These are phyloP conservation scores for Cercospora berteroae DNA, from an alignment of 2,329 filamentous ascomycete species.

Conservation along the genomic window DNA sequence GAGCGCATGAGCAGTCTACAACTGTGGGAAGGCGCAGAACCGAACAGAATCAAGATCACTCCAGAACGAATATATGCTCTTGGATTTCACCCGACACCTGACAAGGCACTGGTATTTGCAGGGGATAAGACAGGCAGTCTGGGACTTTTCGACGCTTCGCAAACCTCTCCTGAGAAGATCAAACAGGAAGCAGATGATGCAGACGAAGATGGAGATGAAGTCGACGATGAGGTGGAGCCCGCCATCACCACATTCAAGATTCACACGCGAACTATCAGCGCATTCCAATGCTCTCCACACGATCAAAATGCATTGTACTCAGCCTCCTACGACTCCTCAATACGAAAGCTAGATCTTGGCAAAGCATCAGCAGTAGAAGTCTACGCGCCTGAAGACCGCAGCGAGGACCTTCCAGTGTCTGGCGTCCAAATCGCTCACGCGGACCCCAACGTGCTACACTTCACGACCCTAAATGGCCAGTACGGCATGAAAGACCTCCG, in stretches of 20 bases:
- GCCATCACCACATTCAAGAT: conserved; percentile 87
- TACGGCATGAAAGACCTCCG: conserved; percentile 82
- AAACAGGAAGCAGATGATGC: conserved; percentile 54
- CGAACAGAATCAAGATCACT: conserved; percentile 85
- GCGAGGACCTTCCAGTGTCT: conserved; percentile 75
- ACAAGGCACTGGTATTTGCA: conserved; percentile 87
- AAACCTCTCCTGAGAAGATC: conserved; percentile 52
- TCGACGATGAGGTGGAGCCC: conserved; percentile 65
- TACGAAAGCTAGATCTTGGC: conserved; percentile 79
- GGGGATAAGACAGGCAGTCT: conserved; percentile 91
- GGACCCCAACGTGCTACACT: conserved; percentile 73
- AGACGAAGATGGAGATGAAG: conserved; percentile 64
- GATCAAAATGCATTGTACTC: conserved; percentile 77
- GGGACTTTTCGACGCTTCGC: conserved; percentile 86
- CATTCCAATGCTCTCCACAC: conserved; percentile 72
- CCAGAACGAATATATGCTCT: conserved; percentile 85
- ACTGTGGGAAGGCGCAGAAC: conserved; percentile 80
- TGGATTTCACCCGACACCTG: conserved; percentile 79
- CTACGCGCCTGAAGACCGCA: conserved; percentile 69
- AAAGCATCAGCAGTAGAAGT: conserved; percentile 77
- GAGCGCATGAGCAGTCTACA: conserved; percentile 73
- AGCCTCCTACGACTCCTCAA: conserved; percentile 88
- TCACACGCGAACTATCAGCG: conserved; percentile 82
- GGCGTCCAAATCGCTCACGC: conserved; percentile 73
- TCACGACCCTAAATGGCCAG: conserved; percentile 78